Conservation (phyloP, 2,329 filamentous ascomycete genomes). For the Aspergillus tamarii region DNA sequence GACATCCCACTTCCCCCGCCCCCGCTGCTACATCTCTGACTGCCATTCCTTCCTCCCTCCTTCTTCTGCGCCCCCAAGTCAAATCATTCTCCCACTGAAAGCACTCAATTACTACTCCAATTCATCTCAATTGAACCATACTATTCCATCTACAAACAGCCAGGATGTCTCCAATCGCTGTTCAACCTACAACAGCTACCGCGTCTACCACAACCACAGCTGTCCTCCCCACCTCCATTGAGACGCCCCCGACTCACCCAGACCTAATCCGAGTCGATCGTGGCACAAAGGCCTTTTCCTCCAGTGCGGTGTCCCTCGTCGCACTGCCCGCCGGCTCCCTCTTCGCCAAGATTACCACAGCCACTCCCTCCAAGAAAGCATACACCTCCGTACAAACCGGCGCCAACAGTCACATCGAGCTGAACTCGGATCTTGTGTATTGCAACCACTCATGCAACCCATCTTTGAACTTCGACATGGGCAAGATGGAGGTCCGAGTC, state of each 20-base stretch:
- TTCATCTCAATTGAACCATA: not conserved
- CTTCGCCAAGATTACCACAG: conserved; percentile 51
- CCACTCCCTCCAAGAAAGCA: conserved; percentile 49
- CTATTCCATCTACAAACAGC: not conserved
- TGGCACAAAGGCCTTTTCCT: conserved; percentile 38
- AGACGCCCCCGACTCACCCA: conserved; percentile 31
- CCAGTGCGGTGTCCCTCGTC: conserved; percentile 52
- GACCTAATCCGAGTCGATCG: conserved; percentile 31
- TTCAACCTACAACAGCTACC: conserved; percentile 22
- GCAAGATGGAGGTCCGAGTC: conserved; percentile 44
- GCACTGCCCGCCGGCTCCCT: conserved; percentile 54
- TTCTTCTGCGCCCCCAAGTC: no score
- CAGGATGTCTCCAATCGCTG: conserved; percentile 24
- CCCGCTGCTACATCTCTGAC: not conserved
- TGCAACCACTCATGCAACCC: conserved; percentile 61
- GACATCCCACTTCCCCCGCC: conserved; percentile 1
- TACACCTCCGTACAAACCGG: conserved; percentile 59
- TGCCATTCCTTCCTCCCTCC: not conserved
- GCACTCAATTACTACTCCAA: not conserved
- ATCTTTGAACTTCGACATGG: conserved; percentile 58
- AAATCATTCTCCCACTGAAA: not conserved
- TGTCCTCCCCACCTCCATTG: conserved; percentile 9
- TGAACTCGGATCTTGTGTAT: conserved; percentile 60
- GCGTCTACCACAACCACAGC: conserved; percentile 21
- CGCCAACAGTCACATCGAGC: conserved; percentile 55